Conservation (phyloP, 2,329 filamentous ascomycete species). For the Anisogramma anomala region DNA sequence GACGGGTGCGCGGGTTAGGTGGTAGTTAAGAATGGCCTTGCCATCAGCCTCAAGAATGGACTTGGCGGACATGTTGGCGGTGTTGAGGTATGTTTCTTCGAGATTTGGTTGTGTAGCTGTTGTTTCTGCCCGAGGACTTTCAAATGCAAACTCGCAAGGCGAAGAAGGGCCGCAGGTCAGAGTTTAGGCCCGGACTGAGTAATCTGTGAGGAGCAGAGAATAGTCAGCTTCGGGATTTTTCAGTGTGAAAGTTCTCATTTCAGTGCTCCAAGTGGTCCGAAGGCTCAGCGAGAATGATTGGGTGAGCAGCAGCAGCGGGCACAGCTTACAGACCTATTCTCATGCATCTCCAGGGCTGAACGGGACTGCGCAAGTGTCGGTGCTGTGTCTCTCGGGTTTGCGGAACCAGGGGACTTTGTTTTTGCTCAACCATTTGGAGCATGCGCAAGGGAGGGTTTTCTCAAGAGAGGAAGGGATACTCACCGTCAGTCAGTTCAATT, state of each 20-base stretch:
- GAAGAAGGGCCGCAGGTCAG: conserved; percentile 7
- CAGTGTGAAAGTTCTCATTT: conserved; percentile 4
- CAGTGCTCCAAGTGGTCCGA: background rate
- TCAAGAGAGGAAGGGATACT: background rate
- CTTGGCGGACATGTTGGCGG: conserved; percentile 73
- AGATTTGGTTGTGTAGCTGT: conserved; percentile 5
- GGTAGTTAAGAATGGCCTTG: conserved; percentile 99
- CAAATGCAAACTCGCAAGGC: conserved; percentile 13
- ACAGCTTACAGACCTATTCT: conserved; percentile 3
- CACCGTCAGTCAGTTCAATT: conserved; percentile 6
- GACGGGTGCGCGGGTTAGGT: conserved; percentile 91
- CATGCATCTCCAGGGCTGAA: background rate
- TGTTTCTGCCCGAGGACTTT: conserved; percentile 6
- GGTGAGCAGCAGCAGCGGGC: conserved; percentile 1
- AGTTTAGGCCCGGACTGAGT: conserved; percentile 7
- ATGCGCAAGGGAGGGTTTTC: too few relatives aligned
- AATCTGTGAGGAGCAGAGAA: conserved; percentile 2
- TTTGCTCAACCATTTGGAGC: background rate
- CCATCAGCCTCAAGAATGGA: conserved; percentile 97
- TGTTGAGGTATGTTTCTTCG: conserved; percentile 15
- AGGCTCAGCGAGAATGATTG: background rate
- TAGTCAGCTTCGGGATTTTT: conserved; percentile 9
- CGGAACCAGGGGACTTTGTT: background rate
- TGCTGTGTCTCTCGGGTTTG: conserved; percentile 1
- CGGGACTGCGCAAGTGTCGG: conserved; percentile 6